phyloP scores from a whole-genome alignment of 2,329 filamentous ascomycete species.

The Didymella exigua region DNA sequence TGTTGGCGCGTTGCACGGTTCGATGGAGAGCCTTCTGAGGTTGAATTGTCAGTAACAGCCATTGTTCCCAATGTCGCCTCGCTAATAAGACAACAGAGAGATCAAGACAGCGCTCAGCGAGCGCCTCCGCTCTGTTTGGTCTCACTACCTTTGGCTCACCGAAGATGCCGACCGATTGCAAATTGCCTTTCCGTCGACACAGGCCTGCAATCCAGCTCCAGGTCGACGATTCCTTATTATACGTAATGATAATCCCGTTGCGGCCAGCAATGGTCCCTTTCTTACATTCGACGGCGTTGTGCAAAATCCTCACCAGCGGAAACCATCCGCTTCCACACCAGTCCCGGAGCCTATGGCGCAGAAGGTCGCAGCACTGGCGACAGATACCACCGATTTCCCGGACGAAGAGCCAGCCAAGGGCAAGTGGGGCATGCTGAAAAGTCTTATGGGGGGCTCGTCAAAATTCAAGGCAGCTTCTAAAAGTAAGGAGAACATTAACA shows the following conservation, averaged over 20 bases:
- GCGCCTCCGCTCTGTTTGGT: constrained; percentile 75
- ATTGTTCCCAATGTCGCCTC: neutral
- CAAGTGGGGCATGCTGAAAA: constrained; percentile 67
- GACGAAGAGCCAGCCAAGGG: constrained; percentile 58
- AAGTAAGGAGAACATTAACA: constrained; percentile 32
- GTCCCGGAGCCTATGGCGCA: constrained; percentile 35
- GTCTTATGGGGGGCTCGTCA: constrained; percentile 61
- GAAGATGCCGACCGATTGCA: constrained; percentile 66
- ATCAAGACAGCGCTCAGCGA: constrained; percentile 72
- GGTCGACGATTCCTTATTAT: constrained; percentile 88
- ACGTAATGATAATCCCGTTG: constrained; percentile 71
- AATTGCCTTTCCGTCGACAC: constrained; percentile 70
- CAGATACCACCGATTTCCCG: constrained; percentile 42
- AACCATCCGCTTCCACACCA: constrained; percentile 30
- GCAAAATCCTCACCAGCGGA: constrained; percentile 44
- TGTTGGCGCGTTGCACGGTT: constrained; percentile 88
- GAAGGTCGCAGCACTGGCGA: constrained; percentile 37
- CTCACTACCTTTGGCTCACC: constrained; percentile 77
- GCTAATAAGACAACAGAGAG: constrained; percentile 55
- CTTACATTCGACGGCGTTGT: constrained; percentile 69
- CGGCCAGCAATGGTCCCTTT: constrained; percentile 60
- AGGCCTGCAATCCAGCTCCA: constrained; percentile 82
- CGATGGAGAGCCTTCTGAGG: constrained; percentile 66
- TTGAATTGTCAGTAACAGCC: constrained; percentile 66
- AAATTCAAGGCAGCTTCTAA: constrained; percentile 49